These are phyloP conservation scores for Kwoniella botswanensis DNA, from an alignment of 768 basidiomycete species.

Conservation along the genomic window DNA sequence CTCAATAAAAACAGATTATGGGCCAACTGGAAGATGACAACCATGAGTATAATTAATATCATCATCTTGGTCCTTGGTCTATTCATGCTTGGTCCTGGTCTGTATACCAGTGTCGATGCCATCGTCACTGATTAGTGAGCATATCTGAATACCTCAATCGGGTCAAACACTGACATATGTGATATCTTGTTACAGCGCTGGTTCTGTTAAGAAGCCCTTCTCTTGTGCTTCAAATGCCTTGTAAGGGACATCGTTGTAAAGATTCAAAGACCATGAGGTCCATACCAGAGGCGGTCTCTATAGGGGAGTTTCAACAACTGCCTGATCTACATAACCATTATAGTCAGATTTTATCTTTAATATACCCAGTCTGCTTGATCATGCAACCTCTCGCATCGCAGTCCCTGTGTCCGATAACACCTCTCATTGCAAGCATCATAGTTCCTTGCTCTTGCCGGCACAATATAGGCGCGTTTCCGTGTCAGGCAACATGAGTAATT, in stretches of 20 bases:
- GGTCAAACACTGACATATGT: neutral
- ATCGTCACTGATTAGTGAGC: constrained; percentile 48
- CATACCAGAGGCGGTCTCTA: no score
- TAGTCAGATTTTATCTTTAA: neutral
- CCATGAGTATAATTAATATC: constrained; percentile 40
- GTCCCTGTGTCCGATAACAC: no score
- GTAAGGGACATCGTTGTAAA: constrained; percentile 8
- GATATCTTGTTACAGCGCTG: constrained; percentile 26
- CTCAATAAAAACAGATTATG: constrained; percentile 38
- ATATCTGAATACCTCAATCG: no score
- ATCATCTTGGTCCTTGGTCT: constrained; percentile 47
- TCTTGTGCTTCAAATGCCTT: constrained; percentile 43
- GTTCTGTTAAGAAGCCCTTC: constrained; percentile 40
- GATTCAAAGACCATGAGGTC: no score
- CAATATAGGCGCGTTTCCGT: no score
- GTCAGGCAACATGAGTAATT: no score
- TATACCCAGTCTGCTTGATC: neutral
- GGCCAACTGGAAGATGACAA: constrained; percentile 23
- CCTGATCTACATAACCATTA: neutral
- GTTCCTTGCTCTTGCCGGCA: no score
- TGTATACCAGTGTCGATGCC: constrained; percentile 48
- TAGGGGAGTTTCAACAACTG: neutral
- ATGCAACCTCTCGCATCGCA: no score
- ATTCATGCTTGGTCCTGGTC: constrained; percentile 52
- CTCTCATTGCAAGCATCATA: no score